These are phyloP conservation scores for Penicillium mononematosum DNA, from an alignment of 495 filamentous ascomycete genomes.

Conservation along the genomic window DNA sequence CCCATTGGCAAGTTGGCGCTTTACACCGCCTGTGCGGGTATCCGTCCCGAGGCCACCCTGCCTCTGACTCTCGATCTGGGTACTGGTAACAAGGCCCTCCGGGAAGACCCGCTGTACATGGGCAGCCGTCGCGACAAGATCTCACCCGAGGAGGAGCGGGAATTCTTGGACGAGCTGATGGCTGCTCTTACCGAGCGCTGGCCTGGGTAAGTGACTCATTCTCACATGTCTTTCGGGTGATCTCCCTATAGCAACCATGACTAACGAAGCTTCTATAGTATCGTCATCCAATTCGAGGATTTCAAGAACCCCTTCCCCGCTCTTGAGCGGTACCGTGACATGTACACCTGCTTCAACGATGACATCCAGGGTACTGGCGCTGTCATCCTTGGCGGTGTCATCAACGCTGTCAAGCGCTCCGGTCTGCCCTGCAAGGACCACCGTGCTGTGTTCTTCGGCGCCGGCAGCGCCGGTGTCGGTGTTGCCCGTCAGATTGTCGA, in stretches of 20 bases:
- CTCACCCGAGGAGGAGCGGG: slow-evolving; percentile 74
- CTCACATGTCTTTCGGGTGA: slow-evolving; percentile 23
- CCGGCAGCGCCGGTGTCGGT: slow-evolving; percentile 91
- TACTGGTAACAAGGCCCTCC: slow-evolving; percentile 83
- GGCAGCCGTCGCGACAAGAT: slow-evolving; percentile 82
- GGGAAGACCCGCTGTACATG: slow-evolving; percentile 92
- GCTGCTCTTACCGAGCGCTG: slow-evolving; percentile 80
- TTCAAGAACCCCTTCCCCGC: slow-evolving; percentile 98
- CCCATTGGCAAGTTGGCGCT: slow-evolving; percentile 92
- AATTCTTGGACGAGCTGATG: slow-evolving; percentile 98
- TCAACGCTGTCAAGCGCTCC: slow-evolving; percentile 89
- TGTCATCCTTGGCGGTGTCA: slow-evolving; percentile 90
- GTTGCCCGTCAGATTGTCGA: slow-evolving; percentile 96
- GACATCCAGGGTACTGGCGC: slow-evolving; percentile 98
- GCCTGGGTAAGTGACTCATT: slow-evolving; percentile 59
- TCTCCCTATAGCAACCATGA: background rate
- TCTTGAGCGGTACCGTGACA: slow-evolving; percentile 80
- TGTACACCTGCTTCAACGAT: slow-evolving; percentile 96
- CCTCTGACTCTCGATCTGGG: slow-evolving; percentile 91
- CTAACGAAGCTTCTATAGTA: slow-evolving; percentile 49
- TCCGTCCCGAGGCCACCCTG: slow-evolving; percentile 86
- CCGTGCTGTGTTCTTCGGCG: slow-evolving; percentile 92
- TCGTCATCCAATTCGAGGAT: slow-evolving; percentile 97
- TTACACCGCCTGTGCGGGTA: slow-evolving; percentile 95
- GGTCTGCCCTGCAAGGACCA: slow-evolving; percentile 86